A percentile compares a stretch with the other conserved stretches of the same genome.
Conservation (phyloP, 306 rosid species). For the Dryas octopetala region DNA sequence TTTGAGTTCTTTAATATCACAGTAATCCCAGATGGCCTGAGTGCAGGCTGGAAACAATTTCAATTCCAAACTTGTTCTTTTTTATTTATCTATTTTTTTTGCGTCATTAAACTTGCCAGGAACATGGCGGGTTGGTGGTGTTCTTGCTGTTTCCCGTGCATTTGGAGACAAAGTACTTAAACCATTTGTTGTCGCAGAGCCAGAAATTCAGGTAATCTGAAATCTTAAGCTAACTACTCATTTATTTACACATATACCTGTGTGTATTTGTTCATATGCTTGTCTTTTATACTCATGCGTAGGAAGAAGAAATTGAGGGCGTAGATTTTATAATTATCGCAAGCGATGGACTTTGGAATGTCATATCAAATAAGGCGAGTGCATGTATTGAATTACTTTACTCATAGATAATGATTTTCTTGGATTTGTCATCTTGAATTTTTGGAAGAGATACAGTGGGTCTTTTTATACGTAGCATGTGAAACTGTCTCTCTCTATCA, state of each 20-base stretch:
- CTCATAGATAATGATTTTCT: background rate
- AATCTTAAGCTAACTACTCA: background rate
- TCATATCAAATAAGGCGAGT: slow-evolving; percentile 75
- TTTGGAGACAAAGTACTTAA: slow-evolving; percentile 85
- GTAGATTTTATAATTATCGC: slow-evolving; percentile 82
- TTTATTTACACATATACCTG: background rate
- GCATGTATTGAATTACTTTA: slow-evolving; percentile 6
- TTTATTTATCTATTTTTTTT: background rate
- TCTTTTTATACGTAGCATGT: background rate
- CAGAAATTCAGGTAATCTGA: slow-evolving; percentile 73
- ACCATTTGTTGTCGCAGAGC: slow-evolving; percentile 87
- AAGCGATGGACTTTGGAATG: slow-evolving; percentile 94
- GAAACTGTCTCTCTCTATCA: background rate
- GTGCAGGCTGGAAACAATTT: background rate
- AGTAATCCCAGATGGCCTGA: background rate
- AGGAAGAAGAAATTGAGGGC: slow-evolving; percentile 82
- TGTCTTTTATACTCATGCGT: slow-evolving; percentile 15
- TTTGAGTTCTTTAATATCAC: background rate
- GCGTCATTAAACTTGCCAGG: slow-evolving; percentile 44
- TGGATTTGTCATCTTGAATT: background rate
- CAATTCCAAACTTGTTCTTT: slow-evolving; percentile 14
- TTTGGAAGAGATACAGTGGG: no score
- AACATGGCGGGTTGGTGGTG: slow-evolving; percentile 95
- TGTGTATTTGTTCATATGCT: background rate
- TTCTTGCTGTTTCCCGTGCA: slow-evolving; percentile 93